Conservation (phyloP, 192 early-diverging fungal species). For the Funneliformis mosseae region DNA sequence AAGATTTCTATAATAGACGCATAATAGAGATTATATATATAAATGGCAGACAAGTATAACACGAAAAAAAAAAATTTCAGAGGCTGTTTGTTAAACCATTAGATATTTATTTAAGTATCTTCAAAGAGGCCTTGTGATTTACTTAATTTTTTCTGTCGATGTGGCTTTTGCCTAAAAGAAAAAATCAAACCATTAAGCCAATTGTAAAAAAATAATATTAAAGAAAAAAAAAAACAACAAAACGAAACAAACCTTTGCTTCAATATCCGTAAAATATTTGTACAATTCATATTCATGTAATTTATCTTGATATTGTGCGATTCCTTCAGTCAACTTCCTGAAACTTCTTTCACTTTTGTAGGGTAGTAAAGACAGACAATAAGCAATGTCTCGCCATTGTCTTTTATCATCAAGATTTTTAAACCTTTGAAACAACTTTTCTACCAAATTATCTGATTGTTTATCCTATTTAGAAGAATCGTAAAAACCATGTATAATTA, state of each 20-base stretch:
- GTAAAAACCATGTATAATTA: neutral
- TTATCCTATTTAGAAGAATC: constrained; percentile 67
- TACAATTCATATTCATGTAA: constrained; percentile 81
- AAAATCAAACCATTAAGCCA: too few species aligned
- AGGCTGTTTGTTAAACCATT: too few species aligned
- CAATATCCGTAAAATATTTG: constrained; percentile 86
- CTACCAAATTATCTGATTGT: constrained; percentile 92
- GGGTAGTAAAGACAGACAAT: constrained; percentile 86
- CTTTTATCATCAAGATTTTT: constrained; percentile 75
- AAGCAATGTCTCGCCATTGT: constrained; percentile 92
- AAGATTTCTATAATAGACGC: neutral
- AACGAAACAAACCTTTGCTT: constrained; percentile 64
- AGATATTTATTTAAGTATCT: too few species aligned
- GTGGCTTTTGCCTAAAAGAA: too few species aligned
- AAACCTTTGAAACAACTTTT: constrained; percentile 96
- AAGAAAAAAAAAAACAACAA: too few species aligned
- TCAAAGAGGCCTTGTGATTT: too few species aligned
- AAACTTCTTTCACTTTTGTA: constrained; percentile 87
- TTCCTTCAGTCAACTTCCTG: constrained; percentile 80
- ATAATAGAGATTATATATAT: constrained; percentile 27
- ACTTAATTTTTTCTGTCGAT: too few species aligned
- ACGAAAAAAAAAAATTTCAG: too few species aligned
- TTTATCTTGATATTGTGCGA: constrained; percentile 91
- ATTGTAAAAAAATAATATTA: too few species aligned
- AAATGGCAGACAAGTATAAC: neutral